These are phyloP conservation scores for Parastagonospora avenae DNA, from an alignment of 2,329 filamentous ascomycete genomes.

Conservation along the genomic window DNA sequence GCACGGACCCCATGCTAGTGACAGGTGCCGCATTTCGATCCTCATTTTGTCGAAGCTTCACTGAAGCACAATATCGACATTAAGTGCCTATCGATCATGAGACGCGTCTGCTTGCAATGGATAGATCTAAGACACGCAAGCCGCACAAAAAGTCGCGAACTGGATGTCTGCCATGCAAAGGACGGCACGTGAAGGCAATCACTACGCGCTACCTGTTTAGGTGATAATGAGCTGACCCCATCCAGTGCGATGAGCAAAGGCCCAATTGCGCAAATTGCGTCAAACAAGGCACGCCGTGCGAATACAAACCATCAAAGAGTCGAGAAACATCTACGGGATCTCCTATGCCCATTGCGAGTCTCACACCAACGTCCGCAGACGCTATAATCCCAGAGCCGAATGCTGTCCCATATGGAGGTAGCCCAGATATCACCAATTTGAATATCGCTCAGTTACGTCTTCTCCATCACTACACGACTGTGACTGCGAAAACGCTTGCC, in stretches of 20 bases:
- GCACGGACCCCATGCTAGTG: background rate
- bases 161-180: constrained; percentile 37
- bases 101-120: constrained; percentile 13
- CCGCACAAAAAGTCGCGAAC: constrained; percentile 37
- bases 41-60: background rate
- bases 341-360: constrained; percentile 13
- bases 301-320: constrained; percentile 27
- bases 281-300: constrained; percentile 36
- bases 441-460: constrained; percentile 35
- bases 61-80: background rate
- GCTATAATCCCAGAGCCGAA: background rate
- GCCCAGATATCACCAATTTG: constrained; percentile 6
- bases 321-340: constrained; percentile 19
- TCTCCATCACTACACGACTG: constrained; percentile 39
- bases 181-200: constrained; percentile 35
- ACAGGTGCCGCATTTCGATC: background rate
- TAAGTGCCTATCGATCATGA: no score
- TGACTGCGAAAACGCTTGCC: constrained; percentile 31
- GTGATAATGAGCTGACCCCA: constrained; percentile 10
- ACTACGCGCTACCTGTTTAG: background rate
- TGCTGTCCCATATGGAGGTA: background rate
- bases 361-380: constrained; percentile 23
- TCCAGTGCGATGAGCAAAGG: constrained; percentile 39
- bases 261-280: constrained; percentile 39
- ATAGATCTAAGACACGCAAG: constrained; percentile 32